Percentiles rank a stretch among this genome's conserved stretches.
These are phyloP conservation scores for Trichoderma arundinaceum DNA, from an alignment of 2,329 filamentous ascomycete genomes.

Conservation along the genomic window DNA sequence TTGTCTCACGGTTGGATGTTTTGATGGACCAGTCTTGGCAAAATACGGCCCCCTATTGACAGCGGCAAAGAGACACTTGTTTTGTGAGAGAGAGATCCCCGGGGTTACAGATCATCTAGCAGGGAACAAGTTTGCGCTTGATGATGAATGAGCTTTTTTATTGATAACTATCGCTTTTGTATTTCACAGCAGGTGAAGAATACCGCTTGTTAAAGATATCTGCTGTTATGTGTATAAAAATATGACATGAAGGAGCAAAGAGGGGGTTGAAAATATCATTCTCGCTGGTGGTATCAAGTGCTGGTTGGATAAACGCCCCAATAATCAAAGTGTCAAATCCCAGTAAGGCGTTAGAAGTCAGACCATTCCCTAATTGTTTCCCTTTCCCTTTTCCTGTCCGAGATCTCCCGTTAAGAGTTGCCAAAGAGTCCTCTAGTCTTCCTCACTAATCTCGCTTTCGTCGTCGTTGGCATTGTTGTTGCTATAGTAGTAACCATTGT, in stretches of 20 bases:
- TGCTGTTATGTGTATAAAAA: not conserved
- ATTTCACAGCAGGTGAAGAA: constrained; percentile 32
- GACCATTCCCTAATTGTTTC: not conserved
- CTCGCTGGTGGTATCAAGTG: constrained; percentile 23
- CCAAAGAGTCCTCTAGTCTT: constrained; percentile 53
- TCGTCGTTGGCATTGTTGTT: constrained; percentile 48
- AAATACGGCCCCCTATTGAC: constrained; percentile 50
- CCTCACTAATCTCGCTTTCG: constrained; percentile 70
- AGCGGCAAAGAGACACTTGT: constrained; percentile 48
- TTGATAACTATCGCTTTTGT: not conserved
- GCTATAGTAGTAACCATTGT: not conserved
- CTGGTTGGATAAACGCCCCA: not conserved
- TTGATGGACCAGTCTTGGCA: constrained; percentile 53
- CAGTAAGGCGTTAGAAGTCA: not conserved
- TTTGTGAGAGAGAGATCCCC: constrained; percentile 52
- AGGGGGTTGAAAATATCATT: constrained; percentile 1
- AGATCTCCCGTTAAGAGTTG: not conserved
- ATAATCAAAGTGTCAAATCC: not conserved
- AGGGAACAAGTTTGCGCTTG: constrained; percentile 33
- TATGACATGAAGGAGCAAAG: not conserved
- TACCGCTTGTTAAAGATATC: not conserved
- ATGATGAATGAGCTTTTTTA: constrained; percentile 19
- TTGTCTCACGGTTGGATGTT: constrained; percentile 50
- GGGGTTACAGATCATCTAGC: constrained; percentile 54
- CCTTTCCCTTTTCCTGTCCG: not conserved